phyloP scores from a whole-genome alignment of 192 early-diverging fungal genomes.

The Borealophlyctis nickersoniae region DNA sequence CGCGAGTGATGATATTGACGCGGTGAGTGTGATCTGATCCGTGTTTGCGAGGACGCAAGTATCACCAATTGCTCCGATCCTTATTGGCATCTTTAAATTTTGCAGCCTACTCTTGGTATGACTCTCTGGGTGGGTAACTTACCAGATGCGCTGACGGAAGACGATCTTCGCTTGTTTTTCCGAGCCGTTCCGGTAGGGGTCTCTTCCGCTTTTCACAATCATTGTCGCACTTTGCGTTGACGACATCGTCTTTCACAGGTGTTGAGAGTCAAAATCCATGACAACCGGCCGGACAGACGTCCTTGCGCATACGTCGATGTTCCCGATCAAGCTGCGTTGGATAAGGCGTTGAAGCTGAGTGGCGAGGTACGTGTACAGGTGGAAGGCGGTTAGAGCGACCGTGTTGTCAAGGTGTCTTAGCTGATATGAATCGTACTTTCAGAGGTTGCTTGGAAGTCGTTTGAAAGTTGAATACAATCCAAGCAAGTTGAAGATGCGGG shows the following conservation, averaged over 20 bases:
- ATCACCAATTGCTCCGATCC: no score
- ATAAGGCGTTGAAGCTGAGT: slow-evolving; percentile 3
- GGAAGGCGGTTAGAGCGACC: neutral
- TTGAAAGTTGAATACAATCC: slow-evolving; percentile 2
- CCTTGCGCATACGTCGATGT: slow-evolving; percentile 6
- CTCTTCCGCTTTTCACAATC: no score
- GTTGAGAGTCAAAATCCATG: neutral
- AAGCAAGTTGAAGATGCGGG: neutral
- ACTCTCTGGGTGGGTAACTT: slow-evolving; percentile 2
- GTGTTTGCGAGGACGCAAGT: no score
- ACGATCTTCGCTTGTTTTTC: neutral
- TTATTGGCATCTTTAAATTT: neutral
- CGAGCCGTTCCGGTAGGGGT: neutral
- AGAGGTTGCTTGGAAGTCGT: neutral
- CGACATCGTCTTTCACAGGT: no score
- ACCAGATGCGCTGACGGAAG: neutral
- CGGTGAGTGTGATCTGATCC: no score
- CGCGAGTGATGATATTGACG: no score
- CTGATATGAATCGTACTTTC: neutral
- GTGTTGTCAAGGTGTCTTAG: no score
- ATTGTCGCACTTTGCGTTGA: no score
- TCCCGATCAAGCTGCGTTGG: neutral
- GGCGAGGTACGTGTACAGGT: neutral
- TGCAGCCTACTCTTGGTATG: neutral
- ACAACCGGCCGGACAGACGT: neutral